Conservation (phyloP, 2,329 filamentous ascomycete species). For the Diaporthe eres region DNA sequence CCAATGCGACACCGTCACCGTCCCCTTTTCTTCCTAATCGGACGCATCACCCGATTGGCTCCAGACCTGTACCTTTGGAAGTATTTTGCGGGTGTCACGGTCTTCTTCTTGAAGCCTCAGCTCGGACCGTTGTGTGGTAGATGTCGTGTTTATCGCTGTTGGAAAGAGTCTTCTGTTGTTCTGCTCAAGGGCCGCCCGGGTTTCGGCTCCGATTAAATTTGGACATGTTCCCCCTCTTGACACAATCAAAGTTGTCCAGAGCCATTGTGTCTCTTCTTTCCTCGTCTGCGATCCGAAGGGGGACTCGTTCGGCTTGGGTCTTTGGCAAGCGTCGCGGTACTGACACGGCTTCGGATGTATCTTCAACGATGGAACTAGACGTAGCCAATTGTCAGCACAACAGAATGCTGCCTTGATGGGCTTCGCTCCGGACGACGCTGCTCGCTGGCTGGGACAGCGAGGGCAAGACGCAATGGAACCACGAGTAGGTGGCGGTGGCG, state of each 20-base stretch:
- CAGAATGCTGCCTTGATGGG: neutral
- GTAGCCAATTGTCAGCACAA: neutral
- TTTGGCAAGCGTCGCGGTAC: neutral
- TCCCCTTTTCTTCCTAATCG: neutral
- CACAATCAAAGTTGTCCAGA: fast-evolving
- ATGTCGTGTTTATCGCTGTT: neutral
- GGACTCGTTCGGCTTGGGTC: neutral
- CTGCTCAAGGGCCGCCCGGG: neutral
- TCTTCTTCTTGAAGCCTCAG: neutral
- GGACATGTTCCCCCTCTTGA: neutral
- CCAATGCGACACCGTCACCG: neutral
- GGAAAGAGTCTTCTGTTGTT: neutral
- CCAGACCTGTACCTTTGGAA: neutral
- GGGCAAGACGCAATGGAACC: neutral
- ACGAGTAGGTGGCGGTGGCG: neutral
- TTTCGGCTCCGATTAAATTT: no score
- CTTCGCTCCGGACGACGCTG: no score
- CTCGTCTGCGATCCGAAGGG: neutral
- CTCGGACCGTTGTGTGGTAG: neutral
- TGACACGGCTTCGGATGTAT: neutral
- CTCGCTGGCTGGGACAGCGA: neutral
- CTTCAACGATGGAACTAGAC: neutral
- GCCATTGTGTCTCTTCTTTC: fast-evolving
- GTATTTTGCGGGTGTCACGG: neutral
- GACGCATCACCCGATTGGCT: neutral